A percentile compares a stretch with the other conserved stretches of the same genome.
Evolutionary conservation across 2,329 filamentous ascomycete genomes (phyloP).

Genomic region (Exophiala sp.): DNA sequence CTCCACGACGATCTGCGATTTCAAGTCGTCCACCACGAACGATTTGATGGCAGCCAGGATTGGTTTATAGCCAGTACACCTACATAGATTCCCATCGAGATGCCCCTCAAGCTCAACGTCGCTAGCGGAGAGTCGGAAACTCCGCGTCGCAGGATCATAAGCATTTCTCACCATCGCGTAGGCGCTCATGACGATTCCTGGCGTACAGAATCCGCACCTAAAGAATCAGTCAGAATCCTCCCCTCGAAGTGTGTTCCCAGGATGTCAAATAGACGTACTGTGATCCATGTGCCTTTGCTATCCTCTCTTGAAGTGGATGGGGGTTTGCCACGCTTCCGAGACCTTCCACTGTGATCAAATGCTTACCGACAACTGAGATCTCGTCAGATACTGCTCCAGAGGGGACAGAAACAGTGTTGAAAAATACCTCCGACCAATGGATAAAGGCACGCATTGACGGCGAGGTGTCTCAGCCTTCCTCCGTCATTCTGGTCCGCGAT

Average conservation of each 20-base stretch:
- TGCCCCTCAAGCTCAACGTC: slow-evolving; percentile 77
- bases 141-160: slow-evolving; percentile 67
- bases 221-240: no score
- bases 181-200: slow-evolving; percentile 94
- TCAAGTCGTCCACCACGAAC: slow-evolving; percentile 47
- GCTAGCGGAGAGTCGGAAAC: not conserved
- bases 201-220: slow-evolving; percentile 84
- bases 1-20: slow-evolving; percentile 57
- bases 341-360: slow-evolving; percentile 96
- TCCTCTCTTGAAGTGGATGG: slow-evolving; percentile 84
- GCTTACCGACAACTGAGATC: slow-evolving; percentile 75
- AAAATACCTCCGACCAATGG: slow-evolving; percentile 66
- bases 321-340: slow-evolving; percentile 84
- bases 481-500: slow-evolving; percentile 91
- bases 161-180: slow-evolving; percentile 84
- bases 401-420: not conserved
- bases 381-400: not conserved
- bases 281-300: slow-evolving; percentile 89
- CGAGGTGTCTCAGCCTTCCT: slow-evolving; percentile 82
- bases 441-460: slow-evolving; percentile 91
- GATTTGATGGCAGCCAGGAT: slow-evolving; percentile 93
- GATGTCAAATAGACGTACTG: slow-evolving; percentile 45
- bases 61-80: slow-evolving; percentile 91
- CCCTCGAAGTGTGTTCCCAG: no score
- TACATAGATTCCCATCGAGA: slow-evolving; percentile 92